Percentiles rank a stretch among this genome's conserved stretches.
Conservation (phyloP, 495 filamentous ascomycete species). For the Daldinia loculata region DNA sequence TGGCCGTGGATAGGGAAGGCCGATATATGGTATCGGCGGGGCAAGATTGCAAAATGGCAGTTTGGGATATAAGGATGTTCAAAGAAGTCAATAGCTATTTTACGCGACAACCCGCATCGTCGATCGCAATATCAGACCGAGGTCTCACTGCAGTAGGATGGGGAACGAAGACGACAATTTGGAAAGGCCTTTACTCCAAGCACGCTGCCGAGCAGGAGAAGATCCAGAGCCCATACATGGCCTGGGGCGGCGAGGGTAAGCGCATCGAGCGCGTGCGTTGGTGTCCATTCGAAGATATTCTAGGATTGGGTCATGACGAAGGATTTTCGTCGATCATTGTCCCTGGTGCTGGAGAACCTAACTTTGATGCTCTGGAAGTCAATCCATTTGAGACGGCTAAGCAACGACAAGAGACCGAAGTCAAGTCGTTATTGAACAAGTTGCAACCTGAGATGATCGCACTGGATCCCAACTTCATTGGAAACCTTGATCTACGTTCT, state of each 20-base stretch:
- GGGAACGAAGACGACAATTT: conserved; percentile 88
- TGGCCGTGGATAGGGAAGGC: conserved; percentile 88
- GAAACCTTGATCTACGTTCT: conserved; percentile 80
- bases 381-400: conserved; percentile 98
- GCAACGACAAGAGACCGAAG: conserved; percentile 92
- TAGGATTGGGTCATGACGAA: conserved; percentile 83
- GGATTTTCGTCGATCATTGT: conserved; percentile 91
- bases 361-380: conserved; percentile 90
- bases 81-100: conserved; percentile 92
- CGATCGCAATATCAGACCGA: conserved; percentile 86
- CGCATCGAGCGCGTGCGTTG: conserved; percentile 82
- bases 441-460: conserved; percentile 97
- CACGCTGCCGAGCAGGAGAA: conserved; percentile 72
- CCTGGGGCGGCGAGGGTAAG: conserved; percentile 88
- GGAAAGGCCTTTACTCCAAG: conserved; percentile 86
- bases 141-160: conserved; percentile 88
- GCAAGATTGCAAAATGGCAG: conserved; percentile 88
- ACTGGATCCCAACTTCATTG: conserved; percentile 87
- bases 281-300: conserved; percentile 94
- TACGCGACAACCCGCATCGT: conserved; percentile 82
- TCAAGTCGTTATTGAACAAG: conserved; percentile 88
- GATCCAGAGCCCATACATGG: conserved; percentile 89
- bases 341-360: conserved; percentile 93
- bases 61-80: conserved; percentile 97
- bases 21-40: conserved; percentile 96